Evolutionary conservation across 352 stramenopile species (phyloP).

Genomic region (Phytopythium montanum): DNA sequence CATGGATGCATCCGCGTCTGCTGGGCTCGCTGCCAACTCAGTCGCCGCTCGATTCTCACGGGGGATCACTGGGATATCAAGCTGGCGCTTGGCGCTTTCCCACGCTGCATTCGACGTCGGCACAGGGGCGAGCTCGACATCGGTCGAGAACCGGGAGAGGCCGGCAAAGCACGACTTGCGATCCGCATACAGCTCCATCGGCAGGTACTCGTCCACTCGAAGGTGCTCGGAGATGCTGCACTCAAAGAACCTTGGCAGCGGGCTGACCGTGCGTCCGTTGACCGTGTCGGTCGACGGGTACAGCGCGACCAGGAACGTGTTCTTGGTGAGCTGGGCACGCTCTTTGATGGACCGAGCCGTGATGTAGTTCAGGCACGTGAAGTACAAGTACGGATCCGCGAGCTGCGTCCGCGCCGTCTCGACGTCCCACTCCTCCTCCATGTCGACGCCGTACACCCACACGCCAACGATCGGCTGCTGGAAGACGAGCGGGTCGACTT

Average conservation of each 20-base stretch:
- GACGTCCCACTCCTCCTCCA: constrained; percentile 51
- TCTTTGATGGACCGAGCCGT: constrained; percentile 55
- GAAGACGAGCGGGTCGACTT: constrained; percentile 64
- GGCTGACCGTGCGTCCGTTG: constrained; percentile 14
- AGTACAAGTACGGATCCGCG: constrained; percentile 52
- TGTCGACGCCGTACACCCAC: constrained; percentile 65
- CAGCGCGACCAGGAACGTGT: constrained; percentile 66
- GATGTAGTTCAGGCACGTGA: constrained; percentile 53
- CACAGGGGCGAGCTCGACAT: constrained; percentile 46
- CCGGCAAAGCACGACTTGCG: constrained; percentile 48
- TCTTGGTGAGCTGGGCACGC: constrained; percentile 38
- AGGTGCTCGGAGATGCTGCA: constrained; percentile 31
- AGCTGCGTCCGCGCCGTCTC: constrained; percentile 27
- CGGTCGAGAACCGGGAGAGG: constrained; percentile 41
- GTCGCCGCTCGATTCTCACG: not conserved
- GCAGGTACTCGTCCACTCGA: constrained; percentile 13
- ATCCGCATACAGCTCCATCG: constrained; percentile 38
- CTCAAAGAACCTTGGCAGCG: constrained; percentile 72
- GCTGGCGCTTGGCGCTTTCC: constrained; percentile 29
- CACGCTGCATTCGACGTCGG: constrained; percentile 29
- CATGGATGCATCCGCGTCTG: not conserved
- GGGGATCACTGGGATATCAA: constrained; percentile 21
- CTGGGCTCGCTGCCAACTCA: not conserved
- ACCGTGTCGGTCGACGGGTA: constrained; percentile 29
- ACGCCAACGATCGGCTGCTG: constrained; percentile 67